A percentile compares a stretch with the other conserved stretches of the same genome.
Conservation (phyloP, 2,329 filamentous ascomycete genomes). For the Talaromyces albobiverticillius region DNA sequence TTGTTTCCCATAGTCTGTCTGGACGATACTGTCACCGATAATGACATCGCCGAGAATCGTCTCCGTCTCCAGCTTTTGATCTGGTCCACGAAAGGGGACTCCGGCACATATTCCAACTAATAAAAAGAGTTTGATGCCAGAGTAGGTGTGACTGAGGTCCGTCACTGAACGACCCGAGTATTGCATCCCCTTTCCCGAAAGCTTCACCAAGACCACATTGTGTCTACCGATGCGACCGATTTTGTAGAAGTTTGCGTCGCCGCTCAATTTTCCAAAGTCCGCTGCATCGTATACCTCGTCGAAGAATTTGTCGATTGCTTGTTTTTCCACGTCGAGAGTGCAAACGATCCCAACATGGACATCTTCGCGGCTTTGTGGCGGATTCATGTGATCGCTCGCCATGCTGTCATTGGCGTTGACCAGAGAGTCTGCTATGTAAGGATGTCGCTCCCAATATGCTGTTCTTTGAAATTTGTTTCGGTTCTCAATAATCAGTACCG, state of each 20-base stretch:
- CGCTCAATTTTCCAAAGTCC: not conserved
- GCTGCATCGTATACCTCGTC: constrained; percentile 6
- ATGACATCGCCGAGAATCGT: constrained; percentile 30
- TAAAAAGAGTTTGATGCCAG: constrained; percentile 1
- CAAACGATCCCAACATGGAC: constrained; percentile 9
- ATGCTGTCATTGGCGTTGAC: no score
- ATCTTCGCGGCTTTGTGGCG: constrained; percentile 1
- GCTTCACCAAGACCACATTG: constrained; percentile 10
- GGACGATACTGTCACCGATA: constrained; percentile 23
- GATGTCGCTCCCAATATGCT: no score
- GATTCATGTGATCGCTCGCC: not conserved
- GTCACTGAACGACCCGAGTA: not conserved
- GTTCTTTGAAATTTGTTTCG: no score
- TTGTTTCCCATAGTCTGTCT: constrained; percentile 27
- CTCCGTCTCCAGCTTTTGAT: constrained; percentile 13
- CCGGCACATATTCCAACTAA: constrained; percentile 10
- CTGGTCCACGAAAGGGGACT: not conserved
- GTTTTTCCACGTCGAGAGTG: constrained; percentile 5
- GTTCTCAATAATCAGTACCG: no score
- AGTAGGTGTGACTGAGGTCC: constrained; percentile 1
- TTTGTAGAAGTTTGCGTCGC: constrained; percentile 10
- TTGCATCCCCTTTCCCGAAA: constrained; percentile 5
- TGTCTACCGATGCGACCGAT: constrained; percentile 5
- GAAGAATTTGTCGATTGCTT: constrained; percentile 9
- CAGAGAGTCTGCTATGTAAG: no score